Conservation (phyloP, 2,329 filamentous ascomycete species). For the Fusarium sp. region DNA sequence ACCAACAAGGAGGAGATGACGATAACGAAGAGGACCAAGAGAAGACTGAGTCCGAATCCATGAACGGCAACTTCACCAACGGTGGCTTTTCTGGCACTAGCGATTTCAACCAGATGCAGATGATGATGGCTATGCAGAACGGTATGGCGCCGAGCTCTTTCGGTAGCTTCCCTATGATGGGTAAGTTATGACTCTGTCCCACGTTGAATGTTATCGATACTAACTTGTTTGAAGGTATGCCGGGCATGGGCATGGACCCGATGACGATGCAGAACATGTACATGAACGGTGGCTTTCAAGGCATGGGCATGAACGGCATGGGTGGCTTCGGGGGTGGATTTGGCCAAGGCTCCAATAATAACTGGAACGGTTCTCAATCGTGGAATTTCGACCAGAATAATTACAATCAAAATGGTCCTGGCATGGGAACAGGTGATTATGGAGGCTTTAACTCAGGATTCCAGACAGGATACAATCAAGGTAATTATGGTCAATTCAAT, state of each 20-base stretch:
- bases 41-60: conserved; percentile 53
- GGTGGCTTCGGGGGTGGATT: conserved; percentile 76
- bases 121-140: conserved; percentile 82
- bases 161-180: conserved; percentile 82
- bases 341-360: conserved; percentile 75
- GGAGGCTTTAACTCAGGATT: conserved; percentile 82
- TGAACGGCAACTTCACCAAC: conserved; percentile 64
- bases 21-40: conserved; percentile 51
- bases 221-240: conserved; percentile 71
- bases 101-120: conserved; percentile 82
- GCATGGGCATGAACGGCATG: conserved; percentile 84
- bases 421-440: conserved; percentile 84
- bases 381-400: conserved; percentile 90
- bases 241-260: conserved; percentile 86
- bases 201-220: conserved; percentile 16
- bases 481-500: conserved; percentile 87
- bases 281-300: conserved; percentile 83
- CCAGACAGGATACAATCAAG: conserved; percentile 82
- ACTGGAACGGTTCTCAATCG: conserved; percentile 84
- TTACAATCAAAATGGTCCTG: conserved; percentile 87
- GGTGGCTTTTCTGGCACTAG: conserved; percentile 72
- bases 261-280: conserved; percentile 80
- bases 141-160: conserved; percentile 69
- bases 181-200: conserved; percentile 65
- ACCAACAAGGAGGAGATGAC: conserved; percentile 43